phyloP scores from a whole-genome alignment of 2,329 filamentous ascomycete genomes.

The Monosporascus cannonballus region DNA sequence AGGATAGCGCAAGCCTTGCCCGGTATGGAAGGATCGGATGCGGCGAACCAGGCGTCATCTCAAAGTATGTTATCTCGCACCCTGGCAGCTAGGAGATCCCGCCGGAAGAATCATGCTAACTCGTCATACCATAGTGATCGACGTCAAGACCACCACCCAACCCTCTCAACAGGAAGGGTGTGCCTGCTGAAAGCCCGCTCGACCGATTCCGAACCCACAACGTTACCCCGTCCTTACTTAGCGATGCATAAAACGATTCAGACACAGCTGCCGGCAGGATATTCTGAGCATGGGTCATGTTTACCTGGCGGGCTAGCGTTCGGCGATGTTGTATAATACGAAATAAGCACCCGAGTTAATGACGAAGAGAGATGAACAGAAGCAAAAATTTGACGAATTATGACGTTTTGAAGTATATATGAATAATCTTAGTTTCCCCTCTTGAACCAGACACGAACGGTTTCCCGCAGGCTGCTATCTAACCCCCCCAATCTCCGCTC shows the following conservation, averaged over 20 bases:
- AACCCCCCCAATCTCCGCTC: too few species aligned
- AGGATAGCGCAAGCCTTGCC: constrained; percentile 96
- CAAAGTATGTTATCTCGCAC: constrained; percentile 59
- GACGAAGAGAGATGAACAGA: background rate
- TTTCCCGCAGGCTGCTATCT: too few species aligned
- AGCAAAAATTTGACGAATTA: constrained; percentile 14
- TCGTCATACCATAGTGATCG: constrained; percentile 61
- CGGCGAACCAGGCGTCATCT: constrained; percentile 62
- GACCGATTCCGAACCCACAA: background rate
- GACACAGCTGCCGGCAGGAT: constrained; percentile 11
- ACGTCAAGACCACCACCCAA: constrained; percentile 77
- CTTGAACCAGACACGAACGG: too few species aligned
- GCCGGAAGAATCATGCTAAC: constrained; percentile 17
- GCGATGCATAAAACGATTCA: constrained; percentile 1
- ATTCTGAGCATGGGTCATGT: constrained; percentile 24
- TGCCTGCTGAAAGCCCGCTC: constrained; percentile 43
- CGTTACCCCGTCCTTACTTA: background rate
- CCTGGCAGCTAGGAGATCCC: background rate
- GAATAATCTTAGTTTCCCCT: constrained; percentile 17
- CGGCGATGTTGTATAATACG: constrained; percentile 21
- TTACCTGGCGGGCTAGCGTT: background rate
- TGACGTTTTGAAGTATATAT: constrained; percentile 25
- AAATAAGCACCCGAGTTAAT: background rate
- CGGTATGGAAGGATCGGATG: constrained; percentile 90
- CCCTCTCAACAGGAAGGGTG: constrained; percentile 68